A percentile compares a stretch with the other conserved stretches of the same genome.
Conservation (phyloP, 192 early-diverging fungal species). For the Piromyces finnis region DNA sequence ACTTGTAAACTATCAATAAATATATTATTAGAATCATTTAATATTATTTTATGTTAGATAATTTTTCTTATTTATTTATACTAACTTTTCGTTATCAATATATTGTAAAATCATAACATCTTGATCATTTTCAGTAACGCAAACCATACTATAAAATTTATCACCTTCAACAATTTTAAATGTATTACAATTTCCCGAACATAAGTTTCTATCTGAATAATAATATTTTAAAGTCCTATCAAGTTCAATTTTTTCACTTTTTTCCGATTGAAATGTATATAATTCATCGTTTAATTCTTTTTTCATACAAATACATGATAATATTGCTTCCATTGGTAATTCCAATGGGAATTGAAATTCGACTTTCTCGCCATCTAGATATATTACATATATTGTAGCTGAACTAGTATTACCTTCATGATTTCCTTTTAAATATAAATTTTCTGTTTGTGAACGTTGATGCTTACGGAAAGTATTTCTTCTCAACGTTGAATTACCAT, state of each 20-base stretch:
- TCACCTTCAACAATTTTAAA: conserved; percentile 5
- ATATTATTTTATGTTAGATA: no score
- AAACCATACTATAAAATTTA: conserved; percentile 24
- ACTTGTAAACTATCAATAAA: conserved; percentile 13
- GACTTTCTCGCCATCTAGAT: neutral
- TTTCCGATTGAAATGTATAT: neutral
- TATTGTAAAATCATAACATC: conserved; percentile 26
- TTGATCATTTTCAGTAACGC: conserved; percentile 19
- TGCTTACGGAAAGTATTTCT: neutral
- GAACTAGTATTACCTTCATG: neutral
- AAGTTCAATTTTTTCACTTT: neutral
- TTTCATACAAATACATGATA: neutral
- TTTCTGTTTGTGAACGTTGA: neutral
- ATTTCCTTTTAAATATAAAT: neutral
- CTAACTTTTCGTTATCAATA: conserved; percentile 18
- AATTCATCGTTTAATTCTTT: neutral
- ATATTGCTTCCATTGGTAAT: neutral
- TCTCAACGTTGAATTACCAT: neutral
- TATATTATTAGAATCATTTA: neutral
- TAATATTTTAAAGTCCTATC: neutral
- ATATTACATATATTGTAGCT: neutral
- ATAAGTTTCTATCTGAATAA: neutral
- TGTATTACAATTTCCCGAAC: neutral
- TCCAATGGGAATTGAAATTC: neutral
- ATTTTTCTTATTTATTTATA: no score